Evolutionary conservation across 306 rosid species (phyloP).

Genomic region (Rosa multiflora): DNA sequence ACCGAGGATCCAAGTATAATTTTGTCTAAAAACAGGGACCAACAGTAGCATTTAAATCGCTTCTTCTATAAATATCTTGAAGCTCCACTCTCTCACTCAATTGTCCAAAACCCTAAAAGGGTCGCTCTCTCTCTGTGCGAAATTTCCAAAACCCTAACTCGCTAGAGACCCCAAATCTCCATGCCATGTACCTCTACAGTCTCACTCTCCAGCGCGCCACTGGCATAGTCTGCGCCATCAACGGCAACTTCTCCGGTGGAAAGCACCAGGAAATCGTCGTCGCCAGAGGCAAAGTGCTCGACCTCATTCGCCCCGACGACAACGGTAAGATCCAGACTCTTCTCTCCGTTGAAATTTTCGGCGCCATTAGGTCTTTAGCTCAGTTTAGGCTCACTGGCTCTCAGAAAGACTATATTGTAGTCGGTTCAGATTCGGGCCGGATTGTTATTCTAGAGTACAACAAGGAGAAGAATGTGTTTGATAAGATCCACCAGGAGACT

Average conservation of each 20-base stretch:
- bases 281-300: slow-evolving; percentile 89
- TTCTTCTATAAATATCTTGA: no score
- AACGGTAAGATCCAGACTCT: slow-evolving; percentile 87
- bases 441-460: slow-evolving; percentile 92
- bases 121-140: no score
- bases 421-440: slow-evolving; percentile 94
- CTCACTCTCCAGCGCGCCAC: slow-evolving; percentile 94
- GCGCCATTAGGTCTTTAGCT: slow-evolving; percentile 78
- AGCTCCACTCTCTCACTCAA: not conserved
- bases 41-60: no score
- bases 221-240: slow-evolving; percentile 85
- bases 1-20: no score
- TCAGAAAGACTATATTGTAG: slow-evolving; percentile 87
- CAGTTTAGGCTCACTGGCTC: slow-evolving; percentile 89
- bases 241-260: slow-evolving; percentile 97
- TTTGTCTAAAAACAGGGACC: not conserved
- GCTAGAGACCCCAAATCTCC: not conserved
- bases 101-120: no score
- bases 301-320: slow-evolving; percentile 95
- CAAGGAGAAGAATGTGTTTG: slow-evolving; percentile 89
- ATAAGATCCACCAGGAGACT: slow-evolving; percentile 92
- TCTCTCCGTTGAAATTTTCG: slow-evolving; percentile 90
- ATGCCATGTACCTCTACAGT: slow-evolving; percentile 78
- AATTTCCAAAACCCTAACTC: not conserved
- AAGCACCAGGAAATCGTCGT: slow-evolving; percentile 87